Evolutionary conservation across 1,284 basidiomycete genomes (phyloP).

Genomic region (Meripilus lineatus): DNA sequence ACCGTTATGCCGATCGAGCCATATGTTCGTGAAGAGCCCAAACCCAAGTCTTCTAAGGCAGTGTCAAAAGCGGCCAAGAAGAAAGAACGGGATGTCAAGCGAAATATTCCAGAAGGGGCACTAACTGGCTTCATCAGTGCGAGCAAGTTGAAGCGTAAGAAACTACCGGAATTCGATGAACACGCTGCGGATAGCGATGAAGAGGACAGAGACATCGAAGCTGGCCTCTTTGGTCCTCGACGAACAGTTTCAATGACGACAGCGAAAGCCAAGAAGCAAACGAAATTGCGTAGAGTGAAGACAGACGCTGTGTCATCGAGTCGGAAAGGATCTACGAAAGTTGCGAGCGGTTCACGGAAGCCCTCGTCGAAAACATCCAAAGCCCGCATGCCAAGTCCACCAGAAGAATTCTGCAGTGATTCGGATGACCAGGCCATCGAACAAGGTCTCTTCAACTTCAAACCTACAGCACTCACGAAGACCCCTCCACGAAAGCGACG

Average conservation of each 20-base stretch:
- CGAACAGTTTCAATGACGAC: slow-evolving; percentile 44
- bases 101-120: slow-evolving; percentile 66
- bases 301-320: slow-evolving; percentile 30
- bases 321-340: slow-evolving; percentile 25
- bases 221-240: slow-evolving; percentile 38
- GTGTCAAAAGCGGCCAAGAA: slow-evolving; percentile 48
- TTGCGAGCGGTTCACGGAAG: slow-evolving; percentile 9
- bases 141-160: slow-evolving; percentile 42
- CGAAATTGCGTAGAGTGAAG: slow-evolving; percentile 35
- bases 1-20: slow-evolving; percentile 77
- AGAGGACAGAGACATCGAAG: slow-evolving; percentile 56
- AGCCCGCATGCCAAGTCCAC: slow-evolving; percentile 35
- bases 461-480: slow-evolving; percentile 2
- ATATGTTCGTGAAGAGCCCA: slow-evolving; percentile 54
- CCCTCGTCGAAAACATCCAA: slow-evolving; percentile 7
- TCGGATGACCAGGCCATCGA: slow-evolving; percentile 53
- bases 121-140: slow-evolving; percentile 61
- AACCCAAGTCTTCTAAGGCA: slow-evolving; percentile 19
- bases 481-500: slow-evolving; percentile 1
- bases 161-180: slow-evolving; percentile 22
- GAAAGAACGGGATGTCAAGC: slow-evolving; percentile 59
- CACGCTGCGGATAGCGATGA: slow-evolving; percentile 54
- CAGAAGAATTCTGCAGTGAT: slow-evolving; percentile 37
- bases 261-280: slow-evolving; percentile 21
- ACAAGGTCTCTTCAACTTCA: slow-evolving; percentile 24